Conservation (phyloP, 1,139 yeast genomes). For the Blastobotrys serpentis region DNA sequence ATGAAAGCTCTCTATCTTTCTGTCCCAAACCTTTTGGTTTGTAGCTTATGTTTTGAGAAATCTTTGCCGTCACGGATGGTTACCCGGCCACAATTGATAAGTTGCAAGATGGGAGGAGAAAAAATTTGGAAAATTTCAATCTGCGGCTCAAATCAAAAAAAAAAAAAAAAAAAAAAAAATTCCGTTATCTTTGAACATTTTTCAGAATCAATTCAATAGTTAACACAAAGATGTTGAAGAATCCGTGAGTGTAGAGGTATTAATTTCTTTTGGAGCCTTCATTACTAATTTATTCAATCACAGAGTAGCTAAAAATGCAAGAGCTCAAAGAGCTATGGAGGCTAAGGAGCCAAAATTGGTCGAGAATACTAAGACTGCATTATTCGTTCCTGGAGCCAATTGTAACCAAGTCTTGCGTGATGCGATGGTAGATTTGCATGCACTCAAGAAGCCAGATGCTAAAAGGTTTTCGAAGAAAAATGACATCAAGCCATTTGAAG, state of each 20-base stretch:
- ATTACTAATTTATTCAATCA: neutral
- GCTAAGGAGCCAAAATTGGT: conserved; percentile 83
- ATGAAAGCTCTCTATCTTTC: no score
- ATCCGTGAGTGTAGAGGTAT: conserved; percentile 8
- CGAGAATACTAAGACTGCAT: conserved; percentile 86
- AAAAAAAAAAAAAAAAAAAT: no score
- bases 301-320: conserved; percentile 85
- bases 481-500: conserved; percentile 91
- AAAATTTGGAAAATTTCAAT: neutral
- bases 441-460: conserved; percentile 87
- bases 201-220: neutral
- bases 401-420: conserved; percentile 80
- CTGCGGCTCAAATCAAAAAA: neutral
- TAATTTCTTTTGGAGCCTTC: neutral
- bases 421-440: conserved; percentile 84
- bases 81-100: neutral
- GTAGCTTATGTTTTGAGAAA: neutral
- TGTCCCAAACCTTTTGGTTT: neutral
- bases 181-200: neutral
- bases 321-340: conserved; percentile 92
- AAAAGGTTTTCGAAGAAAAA: conserved; percentile 87
- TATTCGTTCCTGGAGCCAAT: conserved; percentile 87
- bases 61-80: neutral
- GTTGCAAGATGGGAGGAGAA: no score
- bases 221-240: conserved; percentile 14